These are phyloP conservation scores for Exsudoporus frostii DNA, from an alignment of 768 basidiomycete species.

Conservation along the genomic window DNA sequence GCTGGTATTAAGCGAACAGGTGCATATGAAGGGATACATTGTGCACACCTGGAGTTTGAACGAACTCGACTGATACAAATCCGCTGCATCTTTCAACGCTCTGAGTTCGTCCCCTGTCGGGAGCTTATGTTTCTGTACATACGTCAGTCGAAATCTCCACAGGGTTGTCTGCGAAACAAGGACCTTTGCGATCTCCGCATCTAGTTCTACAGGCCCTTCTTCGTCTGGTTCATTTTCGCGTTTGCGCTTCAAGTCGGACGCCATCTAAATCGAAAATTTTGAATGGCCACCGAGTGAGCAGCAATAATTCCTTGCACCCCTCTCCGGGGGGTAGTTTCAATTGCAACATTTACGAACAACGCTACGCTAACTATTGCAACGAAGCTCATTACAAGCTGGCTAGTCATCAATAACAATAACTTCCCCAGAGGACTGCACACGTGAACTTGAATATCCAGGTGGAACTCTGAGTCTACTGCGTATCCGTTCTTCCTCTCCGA, in stretches of 20 bases:
- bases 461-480: slow-evolving; percentile 18
- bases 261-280: slow-evolving; percentile 15
- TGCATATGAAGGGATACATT: not conserved
- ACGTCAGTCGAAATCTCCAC: not conserved
- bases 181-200: slow-evolving; percentile 16
- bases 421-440: slow-evolving; percentile 31
- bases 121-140: slow-evolving; percentile 38
- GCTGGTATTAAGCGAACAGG: slow-evolving; percentile 8
- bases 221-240: slow-evolving; percentile 11
- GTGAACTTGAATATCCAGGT: slow-evolving; percentile 10
- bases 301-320: slow-evolving; percentile 12
- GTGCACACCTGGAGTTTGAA: slow-evolving; percentile 77
- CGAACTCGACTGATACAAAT: slow-evolving; percentile 71
- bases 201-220: not conserved
- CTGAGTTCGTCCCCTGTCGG: slow-evolving; percentile 71
- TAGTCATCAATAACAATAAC: slow-evolving; percentile 47
- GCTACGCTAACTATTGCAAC: not conserved
- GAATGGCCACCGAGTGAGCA: not conserved
- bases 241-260: slow-evolving; percentile 28
- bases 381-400: not conserved
- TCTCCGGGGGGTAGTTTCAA: not conserved
- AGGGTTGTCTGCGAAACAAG: not conserved
- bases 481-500: slow-evolving; percentile 27
- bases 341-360: not conserved
- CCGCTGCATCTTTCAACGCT: slow-evolving; percentile 66